Evolutionary conservation across 192 early-diverging fungal species (phyloP).

Genomic region (Linnemannia hyalina): DNA sequence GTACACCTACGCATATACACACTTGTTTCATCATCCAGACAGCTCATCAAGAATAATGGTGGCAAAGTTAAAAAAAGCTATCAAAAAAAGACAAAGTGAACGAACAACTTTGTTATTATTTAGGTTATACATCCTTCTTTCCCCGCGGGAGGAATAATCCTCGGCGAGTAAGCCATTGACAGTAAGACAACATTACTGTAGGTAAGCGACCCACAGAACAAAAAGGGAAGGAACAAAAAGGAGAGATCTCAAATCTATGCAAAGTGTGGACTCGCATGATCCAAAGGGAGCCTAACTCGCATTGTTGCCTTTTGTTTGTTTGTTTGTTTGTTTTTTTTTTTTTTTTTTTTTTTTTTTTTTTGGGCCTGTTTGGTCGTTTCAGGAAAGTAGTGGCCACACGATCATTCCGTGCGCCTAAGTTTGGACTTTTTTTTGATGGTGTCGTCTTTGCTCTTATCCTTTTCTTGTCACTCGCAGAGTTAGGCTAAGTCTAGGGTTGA

Average conservation of each 20-base stretch:
- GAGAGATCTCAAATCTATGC: neutral
- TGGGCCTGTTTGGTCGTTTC: neutral
- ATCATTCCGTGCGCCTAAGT: neutral
- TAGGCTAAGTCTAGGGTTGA: neutral
- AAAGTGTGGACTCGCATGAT: neutral
- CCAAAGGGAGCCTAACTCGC: no score
- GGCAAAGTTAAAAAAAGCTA: neutral
- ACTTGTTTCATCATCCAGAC: neutral
- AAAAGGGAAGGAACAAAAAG: neutral
- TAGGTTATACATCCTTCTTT: no score
- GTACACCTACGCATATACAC: neutral
- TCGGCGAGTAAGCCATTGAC: no score
- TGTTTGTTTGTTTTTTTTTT: neutral
- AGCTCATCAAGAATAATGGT: neutral
- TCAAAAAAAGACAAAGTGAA: neutral
- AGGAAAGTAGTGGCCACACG: neutral
- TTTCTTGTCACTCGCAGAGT: neutral
- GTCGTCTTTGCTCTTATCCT: neutral
- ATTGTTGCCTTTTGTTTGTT: neutral
- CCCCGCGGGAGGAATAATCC: no score
- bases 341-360: no score
- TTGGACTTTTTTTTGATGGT: neutral
- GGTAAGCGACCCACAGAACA: no score
- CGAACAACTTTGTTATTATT: no score
- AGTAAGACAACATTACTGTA: no score